These are phyloP conservation scores for Cyamopsis tetragonoloba DNA, from an alignment of 306 rosid species.

Conservation along the genomic window DNA sequence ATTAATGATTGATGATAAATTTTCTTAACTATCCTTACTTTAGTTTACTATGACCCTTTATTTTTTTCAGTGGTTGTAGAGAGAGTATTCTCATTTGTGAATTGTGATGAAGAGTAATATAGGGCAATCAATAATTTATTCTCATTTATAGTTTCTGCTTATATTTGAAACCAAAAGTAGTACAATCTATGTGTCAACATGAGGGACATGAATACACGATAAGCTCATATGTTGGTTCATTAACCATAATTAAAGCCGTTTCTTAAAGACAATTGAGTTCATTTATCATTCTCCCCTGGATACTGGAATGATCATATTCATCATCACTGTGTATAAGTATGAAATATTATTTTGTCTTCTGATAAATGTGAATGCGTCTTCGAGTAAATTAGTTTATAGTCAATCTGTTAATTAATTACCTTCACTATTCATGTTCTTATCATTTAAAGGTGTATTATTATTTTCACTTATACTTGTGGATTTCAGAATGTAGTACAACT, in stretches of 20 bases:
- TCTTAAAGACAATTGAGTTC: not conserved
- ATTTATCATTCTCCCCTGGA: not conserved
- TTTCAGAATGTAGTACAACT: conserved; percentile 84
- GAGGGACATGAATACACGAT: not conserved
- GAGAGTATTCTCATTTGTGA: too few species aligned
- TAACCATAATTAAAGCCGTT: not conserved
- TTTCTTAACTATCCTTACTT: too few species aligned
- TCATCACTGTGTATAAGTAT: not conserved
- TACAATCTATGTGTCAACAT: not conserved
- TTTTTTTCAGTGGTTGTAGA: too few species aligned
- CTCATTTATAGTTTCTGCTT: too few species aligned
- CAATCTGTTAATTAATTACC: conserved; percentile 20
- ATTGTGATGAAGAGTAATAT: too few species aligned
- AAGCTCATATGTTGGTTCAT: not conserved
- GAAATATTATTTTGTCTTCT: not conserved
- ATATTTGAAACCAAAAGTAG: too few species aligned
- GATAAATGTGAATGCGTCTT: not conserved
- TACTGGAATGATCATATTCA: not conserved
- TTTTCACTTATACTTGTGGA: conserved; percentile 21
- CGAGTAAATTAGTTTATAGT: conserved; percentile 8
- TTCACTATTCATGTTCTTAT: not conserved
- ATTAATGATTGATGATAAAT: too few species aligned
- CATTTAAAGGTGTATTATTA: not conserved
- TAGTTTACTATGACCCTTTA: too few species aligned
- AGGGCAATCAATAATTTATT: too few species aligned